Conservation (phyloP, 345 rosid genomes). For the Fremontodendron californicum region DNA sequence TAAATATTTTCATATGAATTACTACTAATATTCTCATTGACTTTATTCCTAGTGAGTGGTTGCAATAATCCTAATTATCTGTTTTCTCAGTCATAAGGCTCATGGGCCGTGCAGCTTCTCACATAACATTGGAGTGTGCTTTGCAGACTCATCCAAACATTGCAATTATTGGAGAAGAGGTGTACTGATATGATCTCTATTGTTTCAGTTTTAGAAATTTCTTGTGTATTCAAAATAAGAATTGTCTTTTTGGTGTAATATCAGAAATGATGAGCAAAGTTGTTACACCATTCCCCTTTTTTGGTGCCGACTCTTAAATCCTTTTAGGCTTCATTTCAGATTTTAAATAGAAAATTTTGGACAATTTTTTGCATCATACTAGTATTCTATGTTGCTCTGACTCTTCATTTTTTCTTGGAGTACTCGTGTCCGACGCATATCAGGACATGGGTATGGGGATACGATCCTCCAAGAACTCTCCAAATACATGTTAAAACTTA, state of each 20-base stretch:
- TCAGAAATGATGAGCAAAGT: too few relatives aligned
- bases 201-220: background rate
- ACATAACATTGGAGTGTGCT: constrained; percentile 95
- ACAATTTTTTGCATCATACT: too few relatives aligned
- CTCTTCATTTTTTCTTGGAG: too few relatives aligned
- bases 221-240: too few relatives aligned
- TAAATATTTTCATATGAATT: background rate
- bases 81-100: constrained; percentile 82
- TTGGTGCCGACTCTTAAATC: background rate
- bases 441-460: too few relatives aligned
- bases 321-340: background rate
- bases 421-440: too few relatives aligned
- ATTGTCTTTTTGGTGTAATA: too few relatives aligned
- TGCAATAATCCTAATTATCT: background rate
- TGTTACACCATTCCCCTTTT: too few relatives aligned
- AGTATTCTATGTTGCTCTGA: too few relatives aligned
- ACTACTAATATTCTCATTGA: background rate
- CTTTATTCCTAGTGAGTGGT: background rate
- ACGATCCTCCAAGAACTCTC: too few relatives aligned
- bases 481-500: too few relatives aligned
- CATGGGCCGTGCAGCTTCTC: constrained; percentile 99
- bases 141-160: constrained; percentile 95
- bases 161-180: constrained; percentile 97
- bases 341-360: too few relatives aligned
- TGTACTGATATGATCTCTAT: constrained; percentile 15